Percentiles rank a stretch among this genome's conserved stretches.
Evolutionary conservation across 2,329 filamentous ascomycete genomes (phyloP).

Genomic region (Tolypocladium ovalisporum): DNA sequence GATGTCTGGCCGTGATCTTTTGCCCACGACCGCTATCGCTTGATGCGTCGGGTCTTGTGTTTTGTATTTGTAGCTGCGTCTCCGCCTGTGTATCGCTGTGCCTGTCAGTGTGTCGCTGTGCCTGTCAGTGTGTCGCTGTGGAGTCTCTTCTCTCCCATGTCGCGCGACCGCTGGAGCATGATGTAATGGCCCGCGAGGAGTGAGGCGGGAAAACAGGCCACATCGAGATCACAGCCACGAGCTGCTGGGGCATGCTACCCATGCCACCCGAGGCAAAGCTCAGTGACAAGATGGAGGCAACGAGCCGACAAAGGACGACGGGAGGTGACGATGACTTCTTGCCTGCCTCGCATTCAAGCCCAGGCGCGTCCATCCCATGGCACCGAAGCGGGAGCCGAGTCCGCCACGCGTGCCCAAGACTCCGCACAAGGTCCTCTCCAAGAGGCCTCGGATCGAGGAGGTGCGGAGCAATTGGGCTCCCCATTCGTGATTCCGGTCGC

Average conservation of each 20-base stretch:
- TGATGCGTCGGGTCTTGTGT: too few species aligned
- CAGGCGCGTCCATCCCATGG: not conserved
- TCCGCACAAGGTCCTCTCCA: not conserved
- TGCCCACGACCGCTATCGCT: not conserved
- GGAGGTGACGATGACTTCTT: not conserved
- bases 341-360: not conserved
- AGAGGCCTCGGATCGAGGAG: not conserved
- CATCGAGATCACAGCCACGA: conserved; percentile 1
- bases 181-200: conserved; percentile 1
- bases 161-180: not conserved
- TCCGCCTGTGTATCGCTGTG: not conserved
- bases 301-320: too few species aligned
- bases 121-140: not conserved
- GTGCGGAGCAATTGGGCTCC: not conserved
- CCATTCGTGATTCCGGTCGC: not conserved
- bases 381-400: not conserved
- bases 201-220: not conserved
- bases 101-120: not conserved
- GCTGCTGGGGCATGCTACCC: not conserved
- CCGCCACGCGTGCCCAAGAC: not conserved
- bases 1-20: not conserved
- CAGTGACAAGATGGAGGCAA: not conserved
- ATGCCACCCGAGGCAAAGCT: not conserved
- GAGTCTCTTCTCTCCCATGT: not conserved
- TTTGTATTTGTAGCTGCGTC: not conserved